Base-by-base conservation (phyloP, 768 basidiomycete genomes). In the Guyanaporus albipodus region DNA sequence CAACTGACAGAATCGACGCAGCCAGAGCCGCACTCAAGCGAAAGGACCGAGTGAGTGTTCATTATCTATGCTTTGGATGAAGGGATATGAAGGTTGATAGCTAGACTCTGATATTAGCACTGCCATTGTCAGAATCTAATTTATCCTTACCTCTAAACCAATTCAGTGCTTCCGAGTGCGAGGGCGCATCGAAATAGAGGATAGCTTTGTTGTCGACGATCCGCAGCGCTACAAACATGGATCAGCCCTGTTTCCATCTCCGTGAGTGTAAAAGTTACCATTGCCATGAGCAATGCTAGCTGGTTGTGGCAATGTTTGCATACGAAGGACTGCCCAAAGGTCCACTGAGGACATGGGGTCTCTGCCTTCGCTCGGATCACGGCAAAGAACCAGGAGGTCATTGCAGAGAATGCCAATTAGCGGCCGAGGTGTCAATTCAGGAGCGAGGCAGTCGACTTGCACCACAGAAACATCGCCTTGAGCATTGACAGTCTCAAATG, bases 241-340 rank as follows among this genome's bases (percentile, higher is more conserved):
- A 44, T 56, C 33, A 58, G 49, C 33, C 46, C 12, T 9, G 33
- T 27, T n/a, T 38, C 26, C 26, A 23, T 40, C 32, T 24, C 31
- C 37, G 34, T 31, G 33, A 18, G 27, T 50, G 27, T 28, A 32
- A 47, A 34, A 55, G 70, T 53, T 61, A 87, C 89, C 80, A 63
- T 87, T 92, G 33, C 88, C 89, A 62, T 92, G 86, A 21, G 91
- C 87, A 46, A 93, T 88, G 54, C 86, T 91, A 15, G 90, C 91
- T 6, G 90, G 92, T 58, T 93, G 90, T 6, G 86, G 84, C 35
- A 92, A 63, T 0, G 93, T 95, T 66, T 94, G 91, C 91, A 99
- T 92, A 34, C 95, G 78, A 50, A 98, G 70, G 26, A 97, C 95
- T 27, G 93, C 93, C 87, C 91, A 97, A n/a, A 98, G 74, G 61